Evolutionary conservation across 768 basidiomycete genomes (phyloP).

Genomic region (Kwoniella dejecticola): DNA sequence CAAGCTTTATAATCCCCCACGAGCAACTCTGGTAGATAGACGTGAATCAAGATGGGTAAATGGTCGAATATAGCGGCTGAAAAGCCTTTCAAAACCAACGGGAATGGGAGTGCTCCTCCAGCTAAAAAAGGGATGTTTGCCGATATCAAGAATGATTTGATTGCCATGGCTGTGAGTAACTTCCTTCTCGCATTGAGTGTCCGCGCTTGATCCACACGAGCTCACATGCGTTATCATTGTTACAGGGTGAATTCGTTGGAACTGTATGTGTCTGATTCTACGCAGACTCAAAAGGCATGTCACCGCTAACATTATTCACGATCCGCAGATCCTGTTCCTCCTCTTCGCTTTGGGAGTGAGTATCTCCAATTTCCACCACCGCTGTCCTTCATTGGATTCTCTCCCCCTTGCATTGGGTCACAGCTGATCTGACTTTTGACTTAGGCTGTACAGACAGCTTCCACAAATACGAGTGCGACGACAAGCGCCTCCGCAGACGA

Average conservation of each 20-base stretch:
- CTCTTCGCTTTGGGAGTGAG: constrained; percentile 45
- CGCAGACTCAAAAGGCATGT: background rate
- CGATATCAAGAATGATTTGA: constrained; percentile 27
- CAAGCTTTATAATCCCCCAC: too few relatives aligned
- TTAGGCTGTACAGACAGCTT: constrained; percentile 43
- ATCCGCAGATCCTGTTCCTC: constrained; percentile 42
- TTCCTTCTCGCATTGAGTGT: background rate
- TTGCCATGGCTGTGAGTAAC: constrained; percentile 23
- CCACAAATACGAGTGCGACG: constrained; percentile 29
- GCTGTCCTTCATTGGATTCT: too few relatives aligned
- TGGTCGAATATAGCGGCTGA: constrained; percentile 5
- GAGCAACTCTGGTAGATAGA: too few relatives aligned
- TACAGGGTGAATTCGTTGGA: constrained; percentile 49
- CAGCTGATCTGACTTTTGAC: background rate
- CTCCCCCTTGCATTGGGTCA: too few relatives aligned
- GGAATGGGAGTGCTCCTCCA: background rate
- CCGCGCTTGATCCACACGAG: background rate
- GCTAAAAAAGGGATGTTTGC: constrained; percentile 15
- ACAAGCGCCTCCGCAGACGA: background rate
- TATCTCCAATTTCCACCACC: too few relatives aligned
- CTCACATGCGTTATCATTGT: background rate
- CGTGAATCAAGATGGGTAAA: too few relatives aligned
- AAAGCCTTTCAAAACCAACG: constrained; percentile 5
- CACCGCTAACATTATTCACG: background rate
- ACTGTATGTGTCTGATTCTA: constrained; percentile 20